Evolutionary conservation across 108 stramenopile species (phyloP).

Genomic region (Cyclotella sp.): DNA sequence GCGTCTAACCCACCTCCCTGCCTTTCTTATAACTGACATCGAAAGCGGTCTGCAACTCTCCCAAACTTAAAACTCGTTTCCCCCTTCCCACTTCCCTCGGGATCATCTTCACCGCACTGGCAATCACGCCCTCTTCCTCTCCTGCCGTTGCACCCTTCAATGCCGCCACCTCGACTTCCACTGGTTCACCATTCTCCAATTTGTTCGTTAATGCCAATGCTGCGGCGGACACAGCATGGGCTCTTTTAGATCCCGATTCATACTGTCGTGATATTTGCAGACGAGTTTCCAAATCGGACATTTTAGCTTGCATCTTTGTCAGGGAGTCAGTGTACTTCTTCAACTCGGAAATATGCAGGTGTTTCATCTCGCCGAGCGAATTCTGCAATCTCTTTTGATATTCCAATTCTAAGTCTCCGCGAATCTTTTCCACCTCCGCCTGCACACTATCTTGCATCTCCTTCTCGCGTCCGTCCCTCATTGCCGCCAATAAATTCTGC

Average conservation of each 20-base stretch:
- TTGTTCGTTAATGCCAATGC: conserved; percentile 77
- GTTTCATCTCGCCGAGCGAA: conserved; percentile 60
- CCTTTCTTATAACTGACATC: conserved; percentile 64
- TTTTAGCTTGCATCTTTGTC: conserved; percentile 58
- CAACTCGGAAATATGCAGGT: conserved; percentile 57
- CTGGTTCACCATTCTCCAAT: conserved; percentile 64
- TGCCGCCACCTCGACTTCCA: conserved; percentile 68
- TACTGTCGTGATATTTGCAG: conserved; percentile 59
- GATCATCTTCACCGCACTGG: conserved; percentile 59
- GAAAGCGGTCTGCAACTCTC: conserved; percentile 77
- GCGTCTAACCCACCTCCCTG: conserved; percentile 49
- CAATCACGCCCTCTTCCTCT: conserved; percentile 64
- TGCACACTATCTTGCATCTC: conserved; percentile 50
- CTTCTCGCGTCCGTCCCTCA: conserved; percentile 56
- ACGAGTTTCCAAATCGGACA: conserved; percentile 62
- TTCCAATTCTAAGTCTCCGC: conserved; percentile 45
- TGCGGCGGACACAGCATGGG: conserved; percentile 79
- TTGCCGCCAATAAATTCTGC: conserved; percentile 61
- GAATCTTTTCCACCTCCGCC: conserved; percentile 39
- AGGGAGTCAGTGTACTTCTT: conserved; percentile 56
- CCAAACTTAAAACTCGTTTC: conserved; percentile 59
- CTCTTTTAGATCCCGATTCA: conserved; percentile 67
- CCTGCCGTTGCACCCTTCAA: conserved; percentile 64
- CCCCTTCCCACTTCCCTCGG: conserved; percentile 60
- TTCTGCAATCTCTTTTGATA: conserved; percentile 38